Percentiles rank a stretch among this genome's conserved stretches.
Evolutionary conservation across 768 basidiomycete species (phyloP).

Genomic region (Suillus subluteus): DNA sequence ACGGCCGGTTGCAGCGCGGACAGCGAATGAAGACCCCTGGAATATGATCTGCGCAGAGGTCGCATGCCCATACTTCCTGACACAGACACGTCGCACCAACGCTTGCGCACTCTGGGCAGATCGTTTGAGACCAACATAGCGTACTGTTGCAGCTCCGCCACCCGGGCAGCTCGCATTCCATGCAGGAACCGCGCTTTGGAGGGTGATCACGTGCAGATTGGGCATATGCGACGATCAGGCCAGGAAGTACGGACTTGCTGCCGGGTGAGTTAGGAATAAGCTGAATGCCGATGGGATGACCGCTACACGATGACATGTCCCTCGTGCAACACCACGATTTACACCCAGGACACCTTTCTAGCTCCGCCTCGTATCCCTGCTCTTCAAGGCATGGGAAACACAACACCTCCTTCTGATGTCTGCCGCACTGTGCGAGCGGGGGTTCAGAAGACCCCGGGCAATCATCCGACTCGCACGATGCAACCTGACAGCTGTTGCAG

Average conservation of each 20-base stretch:
- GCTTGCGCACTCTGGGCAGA: slow-evolving; percentile 1
- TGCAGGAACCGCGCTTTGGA: slow-evolving; percentile 2
- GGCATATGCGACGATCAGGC: not conserved
- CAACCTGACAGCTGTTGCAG: not conserved
- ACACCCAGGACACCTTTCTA: not conserved
- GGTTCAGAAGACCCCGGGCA: not conserved
- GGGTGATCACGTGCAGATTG: not conserved
- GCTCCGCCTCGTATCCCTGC: not conserved
- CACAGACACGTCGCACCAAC: not conserved
- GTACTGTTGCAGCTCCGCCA: not conserved
- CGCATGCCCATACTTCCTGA: slow-evolving; percentile 5
- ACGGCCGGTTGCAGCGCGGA: slow-evolving; percentile 2
- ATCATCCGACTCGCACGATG: not conserved
- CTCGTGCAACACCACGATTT: not conserved
- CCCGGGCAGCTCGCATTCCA: not conserved
- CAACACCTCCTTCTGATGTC: not conserved
- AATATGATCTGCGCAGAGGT: not conserved
- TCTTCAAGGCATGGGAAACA: slow-evolving; percentile 1
- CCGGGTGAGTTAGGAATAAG: not conserved
- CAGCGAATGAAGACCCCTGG: not conserved
- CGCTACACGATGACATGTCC: not conserved
- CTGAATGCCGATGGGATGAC: not conserved
- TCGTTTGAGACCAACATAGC: not conserved
- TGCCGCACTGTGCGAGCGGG: not conserved
- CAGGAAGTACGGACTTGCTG: not conserved